Evolutionary conservation across 2,329 filamentous ascomycete genomes (phyloP).

Genomic region (Nemania bipapillata): DNA sequence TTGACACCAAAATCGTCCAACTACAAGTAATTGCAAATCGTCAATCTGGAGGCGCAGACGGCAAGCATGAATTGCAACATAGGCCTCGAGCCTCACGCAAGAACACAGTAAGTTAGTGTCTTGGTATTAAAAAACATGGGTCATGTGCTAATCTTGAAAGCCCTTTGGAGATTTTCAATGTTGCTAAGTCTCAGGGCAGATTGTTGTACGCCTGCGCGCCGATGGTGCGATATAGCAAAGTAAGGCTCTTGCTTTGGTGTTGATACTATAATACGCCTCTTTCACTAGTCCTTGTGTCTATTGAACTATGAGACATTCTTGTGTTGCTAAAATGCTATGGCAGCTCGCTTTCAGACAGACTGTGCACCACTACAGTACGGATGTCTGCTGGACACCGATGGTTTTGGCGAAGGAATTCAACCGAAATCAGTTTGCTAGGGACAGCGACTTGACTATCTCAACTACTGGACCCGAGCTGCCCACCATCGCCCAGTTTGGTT

Average conservation of each 20-base stretch:
- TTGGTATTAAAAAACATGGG: neutral
- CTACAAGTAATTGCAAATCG: slow-evolving; percentile 12
- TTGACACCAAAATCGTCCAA: neutral
- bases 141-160: slow-evolving; percentile 43
- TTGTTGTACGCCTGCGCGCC: slow-evolving; percentile 61
- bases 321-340: slow-evolving; percentile 4
- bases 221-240: slow-evolving; percentile 53
- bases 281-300: neutral
- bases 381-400: slow-evolving; percentile 78
- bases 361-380: slow-evolving; percentile 70
- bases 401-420: slow-evolving; percentile 76
- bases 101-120: slow-evolving; percentile 43
- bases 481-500: slow-evolving; percentile 75
- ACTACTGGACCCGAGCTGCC: slow-evolving; percentile 62
- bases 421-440: slow-evolving; percentile 67
- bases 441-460: slow-evolving; percentile 72
- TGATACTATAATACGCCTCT: neutral
- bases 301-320: neutral
- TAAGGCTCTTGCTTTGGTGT: neutral
- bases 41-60: slow-evolving; percentile 21
- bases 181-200: slow-evolving; percentile 54
- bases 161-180: slow-evolving; percentile 58
- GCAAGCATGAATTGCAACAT: slow-evolving; percentile 41
- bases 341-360: slow-evolving; percentile 74
- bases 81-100: slow-evolving; percentile 38